These are phyloP conservation scores for Trichoderma oligosporum DNA, from an alignment of 2,329 filamentous ascomycete species.

Conservation along the genomic window DNA sequence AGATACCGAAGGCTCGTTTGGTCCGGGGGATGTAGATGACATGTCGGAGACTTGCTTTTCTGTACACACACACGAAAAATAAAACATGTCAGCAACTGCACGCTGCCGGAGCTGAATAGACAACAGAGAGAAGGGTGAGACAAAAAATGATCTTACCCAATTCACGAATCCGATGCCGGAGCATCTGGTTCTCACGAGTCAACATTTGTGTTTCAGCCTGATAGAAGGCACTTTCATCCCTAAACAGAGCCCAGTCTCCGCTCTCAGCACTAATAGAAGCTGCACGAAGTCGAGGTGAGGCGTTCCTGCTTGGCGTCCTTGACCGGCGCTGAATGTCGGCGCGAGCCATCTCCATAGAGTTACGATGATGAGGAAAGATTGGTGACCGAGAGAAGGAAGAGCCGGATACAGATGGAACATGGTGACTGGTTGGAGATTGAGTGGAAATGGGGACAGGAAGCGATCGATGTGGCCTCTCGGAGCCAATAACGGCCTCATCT, in stretches of 20 bases:
- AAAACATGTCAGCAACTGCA: background rate
- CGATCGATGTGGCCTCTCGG: conserved; percentile 41
- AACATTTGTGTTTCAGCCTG: conserved; percentile 78
- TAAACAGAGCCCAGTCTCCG: conserved; percentile 59
- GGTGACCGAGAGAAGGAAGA: conserved; percentile 53
- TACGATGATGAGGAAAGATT: conserved; percentile 47
- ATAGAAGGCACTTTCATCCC: conserved; percentile 75
- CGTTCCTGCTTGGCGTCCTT: conserved; percentile 55
- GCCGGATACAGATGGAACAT: conserved; percentile 27
- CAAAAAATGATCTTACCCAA: conserved; percentile 55
- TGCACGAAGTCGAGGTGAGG: conserved; percentile 54
- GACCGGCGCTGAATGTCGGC: conserved; percentile 55
- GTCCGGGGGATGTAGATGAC: background rate
- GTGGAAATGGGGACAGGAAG: conserved; percentile 35
- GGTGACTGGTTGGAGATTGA: conserved; percentile 33
- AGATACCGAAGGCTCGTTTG: conserved; percentile 6
- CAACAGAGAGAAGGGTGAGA: background rate
- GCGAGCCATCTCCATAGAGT: conserved; percentile 57
- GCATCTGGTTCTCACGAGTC: conserved; percentile 77
- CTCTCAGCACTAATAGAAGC: conserved; percentile 57
- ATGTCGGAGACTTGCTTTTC: conserved; percentile 16
- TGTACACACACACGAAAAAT: background rate
- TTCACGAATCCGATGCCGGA: conserved; percentile 69
- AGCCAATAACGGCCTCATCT: conserved; percentile 50
- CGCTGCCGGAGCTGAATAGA: background rate